A percentile compares a stretch with the other conserved stretches of the same genome.
Conservation (phyloP, 495 filamentous ascomycete species). For the Aeminium ludgeri region DNA sequence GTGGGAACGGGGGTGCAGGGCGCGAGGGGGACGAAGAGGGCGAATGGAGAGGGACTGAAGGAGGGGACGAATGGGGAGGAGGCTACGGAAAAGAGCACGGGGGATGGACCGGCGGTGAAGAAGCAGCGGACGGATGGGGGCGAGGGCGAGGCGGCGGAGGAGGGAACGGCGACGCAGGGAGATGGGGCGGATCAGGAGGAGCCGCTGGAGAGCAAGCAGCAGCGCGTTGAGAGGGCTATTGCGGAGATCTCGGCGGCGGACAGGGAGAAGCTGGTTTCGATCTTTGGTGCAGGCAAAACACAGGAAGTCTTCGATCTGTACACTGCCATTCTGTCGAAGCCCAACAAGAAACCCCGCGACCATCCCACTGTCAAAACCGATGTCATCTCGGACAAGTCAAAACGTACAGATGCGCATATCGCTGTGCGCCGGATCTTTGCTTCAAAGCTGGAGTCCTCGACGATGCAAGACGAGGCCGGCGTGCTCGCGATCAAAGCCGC, state of each 20-base stretch:
- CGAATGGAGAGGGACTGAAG: background rate
- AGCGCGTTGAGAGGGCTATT: background rate
- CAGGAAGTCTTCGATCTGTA: conserved; percentile 17
- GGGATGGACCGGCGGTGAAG: too few relatives aligned
- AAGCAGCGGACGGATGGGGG: too few relatives aligned
- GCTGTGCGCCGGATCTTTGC: conserved; percentile 51
- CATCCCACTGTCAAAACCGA: conserved; percentile 24
- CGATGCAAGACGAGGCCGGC: conserved; percentile 33
- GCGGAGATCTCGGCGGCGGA: conserved; percentile 10
- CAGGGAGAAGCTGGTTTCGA: conserved; percentile 10
- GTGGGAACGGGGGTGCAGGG: conserved; percentile 13
- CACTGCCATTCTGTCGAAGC: conserved; percentile 13
- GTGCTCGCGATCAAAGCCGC: conserved; percentile 41
- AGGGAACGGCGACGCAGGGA: too few relatives aligned
- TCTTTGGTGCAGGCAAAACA: conserved; percentile 21
- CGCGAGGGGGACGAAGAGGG: conserved; percentile 13
- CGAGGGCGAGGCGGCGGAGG: too few relatives aligned
- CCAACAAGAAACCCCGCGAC: conserved; percentile 25
- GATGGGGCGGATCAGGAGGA: background rate
- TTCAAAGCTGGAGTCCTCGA: conserved; percentile 47
- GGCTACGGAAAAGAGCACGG: background rate
- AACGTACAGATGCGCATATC: conserved; percentile 48
- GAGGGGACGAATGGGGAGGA: background rate
- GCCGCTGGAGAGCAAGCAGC: background rate
- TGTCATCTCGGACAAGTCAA: conserved; percentile 38